A percentile compares a stretch with the other conserved stretches of the same genome.
Evolutionary conservation across 495 filamentous ascomycete species (phyloP).

Genomic region (Neurospora tetrasperma): DNA sequence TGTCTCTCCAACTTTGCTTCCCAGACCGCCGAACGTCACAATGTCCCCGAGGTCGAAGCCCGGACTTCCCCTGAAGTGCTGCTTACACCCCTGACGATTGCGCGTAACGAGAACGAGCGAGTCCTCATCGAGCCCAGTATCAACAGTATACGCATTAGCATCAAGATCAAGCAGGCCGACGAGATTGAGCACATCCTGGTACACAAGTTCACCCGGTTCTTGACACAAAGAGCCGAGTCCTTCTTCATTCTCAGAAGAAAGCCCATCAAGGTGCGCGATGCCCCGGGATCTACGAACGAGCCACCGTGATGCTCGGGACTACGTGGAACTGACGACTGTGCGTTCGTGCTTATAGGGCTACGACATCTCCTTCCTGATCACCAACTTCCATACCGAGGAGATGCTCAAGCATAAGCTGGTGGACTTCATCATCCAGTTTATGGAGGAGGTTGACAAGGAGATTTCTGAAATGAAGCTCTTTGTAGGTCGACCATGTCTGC

Average conservation of each 20-base stretch:
- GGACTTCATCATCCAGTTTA: constrained; percentile 97
- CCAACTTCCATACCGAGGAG: constrained; percentile 94
- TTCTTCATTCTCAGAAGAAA: constrained; percentile 96
- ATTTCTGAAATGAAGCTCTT: constrained; percentile 99
- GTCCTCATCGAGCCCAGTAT: constrained; percentile 90
- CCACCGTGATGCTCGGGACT: background rate
- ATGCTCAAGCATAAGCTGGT: constrained; percentile 98
- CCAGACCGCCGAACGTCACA: constrained; percentile 90
- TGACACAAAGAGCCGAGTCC: constrained; percentile 91
- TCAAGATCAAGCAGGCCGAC: constrained; percentile 98
- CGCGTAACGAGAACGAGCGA: constrained; percentile 89
- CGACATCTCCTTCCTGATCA: constrained; percentile 97
- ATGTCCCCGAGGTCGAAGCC: constrained; percentile 96
- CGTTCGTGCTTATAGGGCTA: constrained; percentile 56
- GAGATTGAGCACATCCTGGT: constrained; percentile 97
- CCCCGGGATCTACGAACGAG: background rate
- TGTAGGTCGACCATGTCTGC: constrained; percentile 39
- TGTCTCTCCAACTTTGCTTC: constrained; percentile 96
- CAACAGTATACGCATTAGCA: constrained; percentile 86
- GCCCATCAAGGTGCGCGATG: constrained; percentile 65
- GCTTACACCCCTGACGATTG: constrained; percentile 79
- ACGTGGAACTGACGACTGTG: constrained; percentile 1
- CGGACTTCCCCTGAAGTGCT: constrained; percentile 84
- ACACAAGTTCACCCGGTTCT: constrained; percentile 94
- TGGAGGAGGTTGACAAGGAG: constrained; percentile 99